Evolutionary conservation across 768 basidiomycete species (phyloP), one percentile per base, ranked within the genome.

Genomic region (Xerocomus brunneocitrinus): DNA sequence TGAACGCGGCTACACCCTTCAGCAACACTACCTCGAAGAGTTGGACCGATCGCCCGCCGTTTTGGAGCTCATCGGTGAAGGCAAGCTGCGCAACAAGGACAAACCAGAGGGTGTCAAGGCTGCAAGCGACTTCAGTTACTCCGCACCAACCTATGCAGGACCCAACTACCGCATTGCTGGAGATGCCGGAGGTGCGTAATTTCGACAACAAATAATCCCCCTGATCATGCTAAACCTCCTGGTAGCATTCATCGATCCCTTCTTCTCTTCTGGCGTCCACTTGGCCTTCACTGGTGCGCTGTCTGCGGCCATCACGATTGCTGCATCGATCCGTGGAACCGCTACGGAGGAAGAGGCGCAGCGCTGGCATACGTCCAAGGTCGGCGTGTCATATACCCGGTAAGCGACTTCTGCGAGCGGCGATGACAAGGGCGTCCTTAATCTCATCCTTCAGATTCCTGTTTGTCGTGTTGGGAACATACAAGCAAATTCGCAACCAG

Each of bases 401-500:
- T 39, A 24, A 39, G 47, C n/a, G 10, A 12, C 12, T 30, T 28
- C 22, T 30, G 44, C n/a, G 16, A 7, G 8, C 13, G 19, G n/a
- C 6, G 7, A 44, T 30, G 2, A 13, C 19, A 9, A n/a, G 44
- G 4, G 30, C 24, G 44, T 48, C 27, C 7, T 27, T 36, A 36
- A 36, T 16, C 13, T 16, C 4, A 19, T 27, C 2, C 4, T 28
- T 10, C 12, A 49, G 47, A n/a, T 49, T 49, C 36, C 47, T 49
- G 10, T 49, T 58, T 3, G 57, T 58, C 8, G 54, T 58, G 4
- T 24, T 58, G 5, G 57, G 47, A 14, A 52, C 50, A 1, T 58
- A 58, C 27, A 45, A 58, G 43, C 57, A 58, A n/a, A 58, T 58
- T 8, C 47, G 54, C 16, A 58, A 58, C 42, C 54, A 58, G n/a